Conservation (phyloP, 495 filamentous ascomycete species). For the Lineolata rhizophorae region DNA sequence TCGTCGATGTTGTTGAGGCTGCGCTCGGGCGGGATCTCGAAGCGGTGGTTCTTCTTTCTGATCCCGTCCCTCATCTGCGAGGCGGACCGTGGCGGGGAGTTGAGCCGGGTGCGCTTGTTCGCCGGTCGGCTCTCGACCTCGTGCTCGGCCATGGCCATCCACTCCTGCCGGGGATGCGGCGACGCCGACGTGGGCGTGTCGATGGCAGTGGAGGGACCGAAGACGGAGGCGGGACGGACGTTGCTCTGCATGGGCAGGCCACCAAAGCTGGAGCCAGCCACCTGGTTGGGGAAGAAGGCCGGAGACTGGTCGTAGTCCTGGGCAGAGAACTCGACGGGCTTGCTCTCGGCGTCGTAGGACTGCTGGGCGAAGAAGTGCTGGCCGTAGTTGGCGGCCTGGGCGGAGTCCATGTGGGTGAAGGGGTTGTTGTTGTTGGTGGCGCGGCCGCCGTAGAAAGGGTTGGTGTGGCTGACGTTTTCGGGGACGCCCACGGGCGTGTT, state of each 20-base stretch:
- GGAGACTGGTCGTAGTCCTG: constrained; percentile 25
- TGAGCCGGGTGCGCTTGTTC: constrained; percentile 44
- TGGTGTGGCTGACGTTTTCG: constrained; percentile 1
- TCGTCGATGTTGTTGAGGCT: constrained; percentile 90
- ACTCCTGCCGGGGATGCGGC: constrained; percentile 33
- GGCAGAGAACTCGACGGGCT: constrained; percentile 17
- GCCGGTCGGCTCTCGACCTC: constrained; percentile 36
- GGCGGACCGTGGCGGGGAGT: constrained; percentile 52
- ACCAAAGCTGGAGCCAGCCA: constrained; percentile 18
- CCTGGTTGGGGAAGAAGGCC: constrained; percentile 13
- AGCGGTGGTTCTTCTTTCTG: constrained; percentile 97
- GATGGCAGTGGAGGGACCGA: constrained; percentile 9
- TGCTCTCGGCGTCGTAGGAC: constrained; percentile 17
- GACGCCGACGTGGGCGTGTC: constrained; percentile 29
- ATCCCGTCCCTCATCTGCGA: constrained; percentile 62
- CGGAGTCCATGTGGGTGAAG: constrained; percentile 21
- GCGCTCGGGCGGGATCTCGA: constrained; percentile 88
- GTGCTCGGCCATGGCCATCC: constrained; percentile 24
- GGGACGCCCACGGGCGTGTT: not conserved
- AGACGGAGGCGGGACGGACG: constrained; percentile 12
- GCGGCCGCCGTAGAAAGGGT: constrained; percentile 7
- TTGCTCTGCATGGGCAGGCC: constrained; percentile 12
- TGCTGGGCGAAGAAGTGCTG: constrained; percentile 19
- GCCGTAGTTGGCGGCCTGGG: constrained; percentile 21
- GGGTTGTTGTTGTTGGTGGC: constrained; percentile 26